Evolutionary conservation across 768 basidiomycete genomes (phyloP), one percentile per base, ranked within the genome.

Genomic region (Boletus coccyginus): DNA sequence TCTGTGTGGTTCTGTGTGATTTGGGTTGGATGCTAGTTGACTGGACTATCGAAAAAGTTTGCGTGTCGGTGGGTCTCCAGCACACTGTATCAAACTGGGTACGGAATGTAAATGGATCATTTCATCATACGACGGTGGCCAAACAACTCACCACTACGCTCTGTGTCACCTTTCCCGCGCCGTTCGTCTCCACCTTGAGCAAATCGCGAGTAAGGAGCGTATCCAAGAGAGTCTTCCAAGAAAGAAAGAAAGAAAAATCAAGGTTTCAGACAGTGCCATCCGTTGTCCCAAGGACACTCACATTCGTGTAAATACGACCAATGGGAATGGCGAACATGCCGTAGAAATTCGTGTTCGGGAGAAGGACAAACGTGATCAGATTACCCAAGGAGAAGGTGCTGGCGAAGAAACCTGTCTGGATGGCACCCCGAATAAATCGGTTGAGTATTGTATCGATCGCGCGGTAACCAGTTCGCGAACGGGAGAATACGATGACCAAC

Each of bases 401-500:
- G 1, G 57, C 17, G 5, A 59, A 42, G 33, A 59, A 29, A 11
- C 55, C 55, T 1, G 57, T 47, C 31, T 51, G 57, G 40, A 59
- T 57, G 10, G 54, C 55, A 39, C 49, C 57, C n/a, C 55, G 49
- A 32, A 57, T 57, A 12, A 59, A 19, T 24, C 40, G 49, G 29
- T 57, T 57, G 27, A 59, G 17, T 17, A 82, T 73, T 0, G 73
- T 78, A 58, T 85, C 81, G 6, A 78, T 84, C 59, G 69, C 76
- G 16, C 70, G 70, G 66, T 82, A 80, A 17, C 83, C 82, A 16
- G 82, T 83, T 51, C 77, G 73, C 7, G 76, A 76, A 35, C 47
- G 53, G 9, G 13, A 46, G 29, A 38, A 21, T 10, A 47, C 5
- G 11, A 21, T 24, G 27, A 49, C 13, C 39, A 46, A 46, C 3